phyloP scores from a whole-genome alignment of 495 filamentous ascomycete genomes.

The Aspergillus olivimuriae region DNA sequence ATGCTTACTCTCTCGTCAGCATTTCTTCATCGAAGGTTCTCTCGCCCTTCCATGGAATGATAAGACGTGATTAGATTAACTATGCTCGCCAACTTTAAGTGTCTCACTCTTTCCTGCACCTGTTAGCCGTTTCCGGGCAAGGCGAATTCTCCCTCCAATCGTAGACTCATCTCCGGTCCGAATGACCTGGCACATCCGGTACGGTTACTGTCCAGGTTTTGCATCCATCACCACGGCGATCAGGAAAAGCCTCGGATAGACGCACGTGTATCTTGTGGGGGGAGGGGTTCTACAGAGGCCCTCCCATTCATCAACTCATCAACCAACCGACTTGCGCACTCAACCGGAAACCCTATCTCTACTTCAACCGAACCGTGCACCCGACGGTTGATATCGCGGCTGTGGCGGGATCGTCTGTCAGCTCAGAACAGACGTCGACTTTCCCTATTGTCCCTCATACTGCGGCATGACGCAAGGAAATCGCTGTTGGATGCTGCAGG shows the following conservation, averaged over 20 bases:
- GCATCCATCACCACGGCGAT: neutral
- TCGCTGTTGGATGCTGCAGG: neutral
- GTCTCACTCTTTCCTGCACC: conserved; percentile 3
- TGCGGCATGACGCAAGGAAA: conserved; percentile 5
- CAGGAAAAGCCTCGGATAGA: too few relatives aligned
- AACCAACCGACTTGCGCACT: neutral
- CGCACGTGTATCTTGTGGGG: too few relatives aligned
- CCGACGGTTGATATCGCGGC: conserved; percentile 17
- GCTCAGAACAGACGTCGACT: neutral
- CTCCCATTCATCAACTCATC: neutral
- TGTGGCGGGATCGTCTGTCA: conserved; percentile 18
- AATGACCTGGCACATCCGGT: conserved; percentile 4
- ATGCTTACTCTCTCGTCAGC: too few relatives aligned
- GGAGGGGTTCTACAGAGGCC: too few relatives aligned
- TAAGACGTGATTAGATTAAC: conserved; percentile 10
- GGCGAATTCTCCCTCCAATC: conserved; percentile 7
- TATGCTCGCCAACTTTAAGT: conserved; percentile 10
- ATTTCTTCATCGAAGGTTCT: conserved; percentile 11
- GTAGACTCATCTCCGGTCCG: conserved; percentile 1
- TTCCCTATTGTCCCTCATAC: neutral
- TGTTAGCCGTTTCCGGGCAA: conserved; percentile 5
- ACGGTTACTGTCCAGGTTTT: neutral
- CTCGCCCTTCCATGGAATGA: conserved; percentile 11
- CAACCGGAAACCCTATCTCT: conserved; percentile 1
- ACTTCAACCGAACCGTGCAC: conserved; percentile 7